Base-by-base conservation (phyloP, 2,329 filamentous ascomycete genomes). In the Aspergillus pseudoglaucus region DNA sequence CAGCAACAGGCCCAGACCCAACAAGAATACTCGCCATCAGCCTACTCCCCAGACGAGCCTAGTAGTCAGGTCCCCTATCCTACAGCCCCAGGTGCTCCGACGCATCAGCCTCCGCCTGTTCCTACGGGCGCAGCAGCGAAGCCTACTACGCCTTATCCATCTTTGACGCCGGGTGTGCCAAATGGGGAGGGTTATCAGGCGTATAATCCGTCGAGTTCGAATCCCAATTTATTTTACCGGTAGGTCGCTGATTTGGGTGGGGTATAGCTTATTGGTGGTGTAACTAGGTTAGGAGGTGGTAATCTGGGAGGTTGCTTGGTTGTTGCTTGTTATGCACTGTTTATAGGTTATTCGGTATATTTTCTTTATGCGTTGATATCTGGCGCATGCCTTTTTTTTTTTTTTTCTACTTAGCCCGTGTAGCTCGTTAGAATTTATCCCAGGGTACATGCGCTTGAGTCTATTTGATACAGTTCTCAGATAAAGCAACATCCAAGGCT, bases 211-310 rank as follows among this genome's bases (percentile, higher is more conserved):
- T 47, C 62, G 22, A 60, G 56, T 42, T 57, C 65, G 25, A 71
- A 71, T 48, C 69, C 69, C 6, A 61, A 62, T 44, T 65, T 66
- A 3, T 72, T 61, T 47, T 72, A 72, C 49, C 63, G 65, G 54
- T 70, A 59, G 56, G 48, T 20, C 12, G 30, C 3, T 17, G 39
- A 8, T 27, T 1, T 12, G 10, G 25, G 12, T 27, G 25, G 10
- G 9, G 8, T 9, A 4, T 12, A 10, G 4, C 4, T 30, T 27
- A 9, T 3, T 30, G 9, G 3, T 12, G 25, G 25, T 30, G 9
- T 30, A 30, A 30, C 25, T 30, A 30, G 25, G 25, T 25, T 30
- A 30, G 10, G 9, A 12, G 25, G 10, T 30, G 25, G 25, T 30
- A 30, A 12, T 30, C 9, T 30, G 25, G 25, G 25, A 30, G 25